Evolutionary conservation across 805 yeast genomes (phyloP).

Genomic region (Brettanomyces sp.): DNA sequence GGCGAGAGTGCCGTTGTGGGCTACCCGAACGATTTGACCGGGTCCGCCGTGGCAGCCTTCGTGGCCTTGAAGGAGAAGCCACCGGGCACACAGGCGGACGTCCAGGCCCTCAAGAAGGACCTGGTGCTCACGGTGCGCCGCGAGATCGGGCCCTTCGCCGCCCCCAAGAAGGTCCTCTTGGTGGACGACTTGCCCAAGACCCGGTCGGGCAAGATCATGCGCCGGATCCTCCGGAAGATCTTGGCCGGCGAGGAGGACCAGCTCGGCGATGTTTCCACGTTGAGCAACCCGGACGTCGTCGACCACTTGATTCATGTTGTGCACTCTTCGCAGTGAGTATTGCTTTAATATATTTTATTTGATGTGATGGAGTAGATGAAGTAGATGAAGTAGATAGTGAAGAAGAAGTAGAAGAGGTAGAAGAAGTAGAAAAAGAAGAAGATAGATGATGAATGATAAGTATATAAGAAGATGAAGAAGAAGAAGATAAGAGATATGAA

Average conservation of each 20-base stretch:
- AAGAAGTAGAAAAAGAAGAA: too few species aligned
- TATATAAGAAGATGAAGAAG: too few species aligned
- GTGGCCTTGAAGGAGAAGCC: slow-evolving; percentile 52
- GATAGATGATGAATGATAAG: too few species aligned
- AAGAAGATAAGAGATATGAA: too few species aligned
- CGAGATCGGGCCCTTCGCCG: slow-evolving; percentile 82
- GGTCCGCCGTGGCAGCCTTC: slow-evolving; percentile 79
- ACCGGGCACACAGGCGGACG: slow-evolving; percentile 24
- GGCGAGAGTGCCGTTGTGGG: slow-evolving; percentile 83
- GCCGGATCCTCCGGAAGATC: slow-evolving; percentile 74
- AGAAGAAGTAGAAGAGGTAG: too few species aligned
- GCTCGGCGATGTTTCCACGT: slow-evolving; percentile 70
- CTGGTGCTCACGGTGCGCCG: slow-evolving; percentile 62
- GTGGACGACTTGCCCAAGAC: slow-evolving; percentile 80
- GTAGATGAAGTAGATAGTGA: too few species aligned
- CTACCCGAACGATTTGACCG: slow-evolving; percentile 72
- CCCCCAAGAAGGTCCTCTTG: slow-evolving; percentile 64
- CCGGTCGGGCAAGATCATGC: slow-evolving; percentile 81
- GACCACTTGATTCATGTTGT: slow-evolving; percentile 53
- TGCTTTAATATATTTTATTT: too few species aligned
- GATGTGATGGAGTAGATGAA: too few species aligned
- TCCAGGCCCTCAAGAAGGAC: slow-evolving; percentile 50
- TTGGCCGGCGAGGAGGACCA: slow-evolving; percentile 71
- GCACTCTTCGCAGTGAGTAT: too few species aligned
- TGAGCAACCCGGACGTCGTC: slow-evolving; percentile 69